Evolutionary conservation across 768 basidiomycete genomes (phyloP).

Genomic region (Auricularia heimuer): DNA sequence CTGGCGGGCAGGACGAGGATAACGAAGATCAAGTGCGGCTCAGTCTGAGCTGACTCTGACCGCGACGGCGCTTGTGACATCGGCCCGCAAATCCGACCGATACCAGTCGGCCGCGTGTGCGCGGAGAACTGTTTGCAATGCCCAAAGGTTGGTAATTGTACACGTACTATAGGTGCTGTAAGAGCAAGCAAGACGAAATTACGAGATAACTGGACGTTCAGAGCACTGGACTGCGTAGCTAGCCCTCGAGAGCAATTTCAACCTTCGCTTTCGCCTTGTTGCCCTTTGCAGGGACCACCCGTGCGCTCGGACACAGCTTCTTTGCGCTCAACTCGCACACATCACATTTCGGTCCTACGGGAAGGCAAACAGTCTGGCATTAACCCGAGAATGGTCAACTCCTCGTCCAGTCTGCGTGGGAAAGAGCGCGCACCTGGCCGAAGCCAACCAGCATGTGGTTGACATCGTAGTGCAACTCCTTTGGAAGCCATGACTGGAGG

Average conservation of each 20-base stretch:
- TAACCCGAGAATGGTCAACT: background rate
- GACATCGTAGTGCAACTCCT: slow-evolving; percentile 60
- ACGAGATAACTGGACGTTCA: too few species aligned
- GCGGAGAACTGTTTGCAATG: too few species aligned
- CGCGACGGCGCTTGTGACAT: too few species aligned
- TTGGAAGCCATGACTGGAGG: slow-evolving; percentile 76
- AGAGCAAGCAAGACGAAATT: too few species aligned
- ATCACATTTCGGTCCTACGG: slow-evolving; percentile 56
- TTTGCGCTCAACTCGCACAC: slow-evolving; percentile 46
- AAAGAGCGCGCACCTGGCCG: slow-evolving; percentile 49
- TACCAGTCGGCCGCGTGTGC: too few species aligned
- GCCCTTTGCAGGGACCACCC: slow-evolving; percentile 11
- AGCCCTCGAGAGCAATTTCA: background rate
- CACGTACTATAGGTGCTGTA: too few species aligned
- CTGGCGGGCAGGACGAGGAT: background rate
- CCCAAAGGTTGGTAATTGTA: too few species aligned
- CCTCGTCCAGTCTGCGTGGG: background rate
- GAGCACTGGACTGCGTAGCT: background rate
- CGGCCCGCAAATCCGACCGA: too few species aligned
- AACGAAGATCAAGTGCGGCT: too few species aligned
- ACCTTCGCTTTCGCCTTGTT: slow-evolving; percentile 12
- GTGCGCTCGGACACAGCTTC: slow-evolving; percentile 60
- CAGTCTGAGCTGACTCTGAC: too few species aligned
- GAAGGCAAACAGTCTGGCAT: slow-evolving; percentile 52
- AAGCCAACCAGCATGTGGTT: slow-evolving; percentile 78